Conservation (phyloP, 768 basidiomycete genomes). For the Tylopilus rubrobrunneus region DNA sequence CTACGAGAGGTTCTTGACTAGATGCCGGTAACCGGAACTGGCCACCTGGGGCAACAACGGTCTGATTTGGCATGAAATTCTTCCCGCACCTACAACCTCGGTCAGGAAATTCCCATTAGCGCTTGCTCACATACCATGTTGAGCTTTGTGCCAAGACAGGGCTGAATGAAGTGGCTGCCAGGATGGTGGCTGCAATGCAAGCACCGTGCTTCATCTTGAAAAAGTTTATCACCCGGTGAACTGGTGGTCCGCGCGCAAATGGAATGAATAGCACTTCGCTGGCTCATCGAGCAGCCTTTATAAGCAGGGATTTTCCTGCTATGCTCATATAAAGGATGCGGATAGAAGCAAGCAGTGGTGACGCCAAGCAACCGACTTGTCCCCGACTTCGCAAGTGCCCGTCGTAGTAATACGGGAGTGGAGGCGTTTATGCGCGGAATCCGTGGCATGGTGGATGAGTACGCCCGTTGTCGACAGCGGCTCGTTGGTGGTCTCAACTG, state of each 20-base stretch:
- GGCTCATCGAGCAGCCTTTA: conserved; percentile 1
- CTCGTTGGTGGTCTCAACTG: no score
- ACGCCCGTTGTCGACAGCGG: no score
- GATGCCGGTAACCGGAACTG: conserved; percentile 37
- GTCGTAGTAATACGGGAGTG: background rate
- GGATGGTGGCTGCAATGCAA: background rate
- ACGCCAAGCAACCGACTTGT: background rate
- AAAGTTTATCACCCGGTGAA: background rate
- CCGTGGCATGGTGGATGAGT: no score
- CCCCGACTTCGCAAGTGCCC: no score
- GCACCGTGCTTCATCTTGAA: conserved; percentile 16
- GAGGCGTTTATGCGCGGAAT: background rate
- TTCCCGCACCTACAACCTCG: conserved; percentile 45
- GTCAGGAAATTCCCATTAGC: background rate
- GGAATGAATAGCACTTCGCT: background rate
- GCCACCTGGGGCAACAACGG: conserved; percentile 43
- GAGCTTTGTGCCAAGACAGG: conserved; percentile 16
- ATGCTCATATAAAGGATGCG: background rate
- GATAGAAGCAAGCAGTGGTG: background rate
- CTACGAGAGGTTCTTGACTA: conserved; percentile 37
- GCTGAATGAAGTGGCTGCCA: conserved; percentile 11
- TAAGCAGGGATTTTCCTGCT: background rate
- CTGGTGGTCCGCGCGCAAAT: no score
- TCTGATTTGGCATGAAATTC: conserved; percentile 40
- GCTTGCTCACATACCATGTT: conserved; percentile 21